Evolutionary conservation across 441 rosid genomes (phyloP), one percentile per base, ranked within the genome.

Genomic region (Syzygium malaccense): DNA sequence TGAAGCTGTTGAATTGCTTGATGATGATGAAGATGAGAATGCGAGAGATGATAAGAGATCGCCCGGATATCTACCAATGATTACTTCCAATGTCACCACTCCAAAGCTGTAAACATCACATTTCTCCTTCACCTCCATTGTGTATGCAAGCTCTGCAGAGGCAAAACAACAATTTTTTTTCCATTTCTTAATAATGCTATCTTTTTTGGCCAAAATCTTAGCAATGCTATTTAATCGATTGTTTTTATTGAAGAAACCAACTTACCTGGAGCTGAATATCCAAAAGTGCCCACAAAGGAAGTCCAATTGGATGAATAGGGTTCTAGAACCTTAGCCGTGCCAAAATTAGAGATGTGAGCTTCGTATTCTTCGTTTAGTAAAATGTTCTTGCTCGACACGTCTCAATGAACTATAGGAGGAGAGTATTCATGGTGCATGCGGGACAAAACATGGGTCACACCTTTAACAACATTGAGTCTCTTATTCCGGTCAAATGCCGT

Each of bases 401-500:
- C 78, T 18, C 14, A 14, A 66, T 66, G 45, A 32, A 17, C 10
- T 32, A 66, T 18, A 8, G 78, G 45, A 66, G 78, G 78, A 32
- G 13, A 66, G 78, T 25, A 66, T 17, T 66, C 78, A 66, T 66
- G 78, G 6, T 66, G 78, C 78, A 66, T 18, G 45, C 4, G 32
- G 7, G 25, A 66, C 13, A 66, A 1, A 32, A 25, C 78, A 32
- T 18, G 2, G 4, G 78, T 25, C 25, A 66, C 78, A 4, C 45
- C 78, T 32, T 66, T 66, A 66, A 66, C 0, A 18, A 66, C 45
- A 66, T 66, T 32, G 25, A 66, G 14, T 32, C 78, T 66, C 25
- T 66, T 32, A 0, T 32, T 32, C 78, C 7, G 32, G 0, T 66
- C 4, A 32, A 66, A 66, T 18, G 25, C 0, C 0, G 1, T 2